Evolutionary conservation across 1,139 yeast species (phyloP).

Genomic region (Blastobotrys raffinosifermentans): DNA sequence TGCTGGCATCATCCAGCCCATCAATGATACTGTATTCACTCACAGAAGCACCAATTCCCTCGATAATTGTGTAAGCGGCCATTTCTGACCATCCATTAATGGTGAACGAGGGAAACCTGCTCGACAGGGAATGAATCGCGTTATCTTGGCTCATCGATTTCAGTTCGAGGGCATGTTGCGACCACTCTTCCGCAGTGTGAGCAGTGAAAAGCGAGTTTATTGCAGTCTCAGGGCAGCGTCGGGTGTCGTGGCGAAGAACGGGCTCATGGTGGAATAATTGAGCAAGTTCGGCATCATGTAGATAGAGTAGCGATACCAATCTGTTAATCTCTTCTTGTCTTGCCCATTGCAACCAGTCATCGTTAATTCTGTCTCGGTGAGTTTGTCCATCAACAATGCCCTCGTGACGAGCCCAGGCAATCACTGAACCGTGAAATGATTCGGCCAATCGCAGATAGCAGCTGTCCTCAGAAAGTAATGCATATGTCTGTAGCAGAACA

Average conservation of each 20-base stretch:
- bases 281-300: slow-evolving; percentile 1
- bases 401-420: background rate
- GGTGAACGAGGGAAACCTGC: background rate
- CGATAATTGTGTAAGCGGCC: background rate
- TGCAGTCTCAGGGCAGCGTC: background rate
- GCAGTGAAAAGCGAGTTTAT: background rate
- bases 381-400: background rate
- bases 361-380: background rate
- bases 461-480: background rate
- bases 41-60: background rate
- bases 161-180: background rate
- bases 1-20: background rate
- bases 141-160: too few species aligned
- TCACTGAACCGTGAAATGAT: background rate
- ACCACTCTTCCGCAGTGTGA: background rate
- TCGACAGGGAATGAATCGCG: background rate
- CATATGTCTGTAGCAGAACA: background rate
- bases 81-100: background rate
- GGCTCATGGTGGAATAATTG: slow-evolving; percentile 1
- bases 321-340: background rate
- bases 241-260: background rate
- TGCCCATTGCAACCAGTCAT: slow-evolving; percentile 1
- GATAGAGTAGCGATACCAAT: background rate
- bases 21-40: background rate
- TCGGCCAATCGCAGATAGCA: background rate